A percentile compares a stretch with the other conserved stretches of the same genome.
phyloP scores from a whole-genome alignment of 2,329 filamentous ascomycete species.

The Verticillium zaregamsianum region DNA sequence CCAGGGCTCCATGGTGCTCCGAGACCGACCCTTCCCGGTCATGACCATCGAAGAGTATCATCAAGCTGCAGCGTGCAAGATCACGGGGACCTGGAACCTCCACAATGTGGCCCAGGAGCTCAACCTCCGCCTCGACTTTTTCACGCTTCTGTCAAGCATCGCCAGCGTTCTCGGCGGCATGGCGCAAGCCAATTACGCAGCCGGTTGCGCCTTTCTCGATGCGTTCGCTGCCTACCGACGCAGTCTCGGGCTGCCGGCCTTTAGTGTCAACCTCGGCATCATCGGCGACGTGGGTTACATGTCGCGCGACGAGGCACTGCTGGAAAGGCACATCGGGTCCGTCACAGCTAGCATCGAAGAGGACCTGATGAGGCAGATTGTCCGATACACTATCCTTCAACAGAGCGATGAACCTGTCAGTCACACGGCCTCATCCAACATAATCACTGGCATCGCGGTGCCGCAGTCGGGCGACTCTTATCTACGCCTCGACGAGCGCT shows the following conservation, averaged over 20 bases:
- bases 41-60: slow-evolving; percentile 28
- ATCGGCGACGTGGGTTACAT: slow-evolving; percentile 4
- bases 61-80: slow-evolving; percentile 24
- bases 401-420: neutral
- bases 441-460: neutral
- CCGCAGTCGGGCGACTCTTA: neutral
- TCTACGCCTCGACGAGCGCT: neutral
- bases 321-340: slow-evolving; percentile 13
- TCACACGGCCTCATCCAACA: neutral
- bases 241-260: neutral
- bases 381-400: neutral
- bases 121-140: slow-evolving; percentile 26
- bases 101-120: slow-evolving; percentile 22
- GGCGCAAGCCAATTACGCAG: slow-evolving; percentile 29
- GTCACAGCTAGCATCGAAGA: neutral
- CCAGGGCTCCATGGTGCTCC: slow-evolving; percentile 26
- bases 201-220: slow-evolving; percentile 28
- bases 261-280: slow-evolving; percentile 2
- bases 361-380: neutral
- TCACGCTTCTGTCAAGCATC: slow-evolving; percentile 26
- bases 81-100: slow-evolving; percentile 33
- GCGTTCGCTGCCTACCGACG: slow-evolving; percentile 18
- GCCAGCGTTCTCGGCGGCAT: slow-evolving; percentile 22
- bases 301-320: slow-evolving; percentile 27
- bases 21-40: slow-evolving; percentile 16